Evolutionary conservation across 306 rosid species (phyloP), one percentile per base, ranked within the genome.

Genomic region (Carpinus viminea): DNA sequence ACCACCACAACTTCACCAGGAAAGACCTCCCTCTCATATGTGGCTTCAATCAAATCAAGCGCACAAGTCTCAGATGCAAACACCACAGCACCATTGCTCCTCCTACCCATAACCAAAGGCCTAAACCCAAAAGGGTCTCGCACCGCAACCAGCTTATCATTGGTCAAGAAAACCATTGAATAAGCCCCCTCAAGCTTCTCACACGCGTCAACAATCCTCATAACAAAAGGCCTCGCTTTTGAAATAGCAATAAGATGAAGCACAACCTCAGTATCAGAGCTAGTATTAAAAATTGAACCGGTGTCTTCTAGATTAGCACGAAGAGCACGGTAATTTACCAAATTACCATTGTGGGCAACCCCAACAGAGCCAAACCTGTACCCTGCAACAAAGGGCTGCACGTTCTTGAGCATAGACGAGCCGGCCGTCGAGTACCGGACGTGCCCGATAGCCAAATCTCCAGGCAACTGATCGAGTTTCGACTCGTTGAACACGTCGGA

Each of bases 21-120:
- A 64, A 11, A 80, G 2, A 96, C 98, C 53, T 96, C 99, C 26
- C 99, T 87, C 77, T 96, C 99, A 26, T 96, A 96, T 0, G 97
- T 90, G 1, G 99, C 99, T 72, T 91, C 98, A 68, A 96, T 93
- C 89, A 96, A 88, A 85, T 96, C 98, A 43, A 96, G 98, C 0
- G 99, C 99, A 76, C 98, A 96, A 53, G 98, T 96, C 69, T 96
- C 99, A 8, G 99, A 96, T 2, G 99, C 99, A 77, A 96, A 91
- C 1, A 96, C 99, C n/a, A 96, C 85, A 34, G 98, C 89, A 46
- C 99, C 98, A 46, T 96, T 96, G 52, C 93, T 91, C 41, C 98
- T 90, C 55, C 98, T 88, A 2, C 99, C 99, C 98, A 96, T 96
- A 46, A 93, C 97, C 79, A 96, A 72, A 64, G 98, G 99, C 18